Conservation (phyloP, 164 flowering plant genomes). For the Stephania yunnanensis region DNA sequence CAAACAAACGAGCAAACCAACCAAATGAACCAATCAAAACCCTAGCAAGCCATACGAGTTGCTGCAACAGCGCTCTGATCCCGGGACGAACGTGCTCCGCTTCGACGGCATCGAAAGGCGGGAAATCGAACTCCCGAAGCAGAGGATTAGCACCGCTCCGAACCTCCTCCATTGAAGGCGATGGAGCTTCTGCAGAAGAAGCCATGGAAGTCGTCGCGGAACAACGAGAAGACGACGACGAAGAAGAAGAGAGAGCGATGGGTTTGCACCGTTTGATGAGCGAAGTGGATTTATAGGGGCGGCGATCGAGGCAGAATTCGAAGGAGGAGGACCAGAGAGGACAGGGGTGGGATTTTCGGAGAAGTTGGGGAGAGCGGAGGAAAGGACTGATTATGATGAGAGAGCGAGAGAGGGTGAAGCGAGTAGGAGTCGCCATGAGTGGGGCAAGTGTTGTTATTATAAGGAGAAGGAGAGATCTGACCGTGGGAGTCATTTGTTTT, state of each 20-base stretch:
- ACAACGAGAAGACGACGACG: not conserved
- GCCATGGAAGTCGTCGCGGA: constrained; percentile 14
- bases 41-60: constrained; percentile 36
- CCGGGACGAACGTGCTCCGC: constrained; percentile 81
- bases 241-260: not conserved
- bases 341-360: constrained; percentile 49
- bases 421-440: constrained; percentile 30
- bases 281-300: constrained; percentile 11
- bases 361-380: constrained; percentile 23
- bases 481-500: no score
- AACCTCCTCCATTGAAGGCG: constrained; percentile 13
- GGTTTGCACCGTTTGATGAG: not conserved
- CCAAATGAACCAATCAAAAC: constrained; percentile 3
- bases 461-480: not conserved
- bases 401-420: constrained; percentile 33
- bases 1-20: no score
- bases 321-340: constrained; percentile 85
- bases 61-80: constrained; percentile 53
- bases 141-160: constrained; percentile 35
- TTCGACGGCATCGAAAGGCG: constrained; percentile 75
- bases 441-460: not conserved
- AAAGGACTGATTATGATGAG: constrained; percentile 12
- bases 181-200: not conserved
- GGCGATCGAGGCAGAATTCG: constrained; percentile 50
- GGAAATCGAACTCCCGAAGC: constrained; percentile 62